These are phyloP conservation scores for Capniomyces stellatus DNA, from an alignment of 371 early-diverging fungal genomes.

Conservation along the genomic window DNA sequence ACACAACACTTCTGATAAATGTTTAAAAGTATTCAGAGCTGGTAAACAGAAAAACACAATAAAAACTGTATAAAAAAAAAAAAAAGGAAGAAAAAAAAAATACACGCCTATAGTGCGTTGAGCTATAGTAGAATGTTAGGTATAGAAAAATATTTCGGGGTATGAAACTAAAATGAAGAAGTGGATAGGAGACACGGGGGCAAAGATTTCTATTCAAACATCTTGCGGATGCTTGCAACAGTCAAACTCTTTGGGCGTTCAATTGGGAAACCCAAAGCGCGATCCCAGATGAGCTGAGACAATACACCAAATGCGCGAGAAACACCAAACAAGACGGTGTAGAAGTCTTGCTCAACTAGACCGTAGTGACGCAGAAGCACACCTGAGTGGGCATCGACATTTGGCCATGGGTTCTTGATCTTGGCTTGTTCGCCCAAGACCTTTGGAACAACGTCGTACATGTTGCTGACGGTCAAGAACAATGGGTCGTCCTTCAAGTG, in stretches of 20 bases:
- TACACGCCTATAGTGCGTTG: too few relatives aligned
- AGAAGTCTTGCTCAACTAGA: constrained; percentile 93
- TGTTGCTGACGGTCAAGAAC: constrained; percentile 87
- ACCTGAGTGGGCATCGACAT: constrained; percentile 97
- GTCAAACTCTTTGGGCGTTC: constrained; percentile 92
- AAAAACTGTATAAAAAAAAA: too few relatives aligned
- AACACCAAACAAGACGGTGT: constrained; percentile 98
- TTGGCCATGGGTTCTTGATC: constrained; percentile 99
- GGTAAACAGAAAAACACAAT: too few relatives aligned
- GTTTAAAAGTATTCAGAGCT: too few relatives aligned
- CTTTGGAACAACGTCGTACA: constrained; percentile 93
- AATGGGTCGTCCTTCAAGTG: constrained; percentile 90
- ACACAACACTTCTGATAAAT: too few relatives aligned
- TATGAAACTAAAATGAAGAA: too few relatives aligned
- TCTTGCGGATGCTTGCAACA: constrained; percentile 67
- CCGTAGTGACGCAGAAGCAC: constrained; percentile 93
- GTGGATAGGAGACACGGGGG: too few relatives aligned
- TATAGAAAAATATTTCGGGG: too few relatives aligned
- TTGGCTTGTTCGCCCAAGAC: constrained; percentile 96
- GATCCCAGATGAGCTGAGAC: constrained; percentile 88
- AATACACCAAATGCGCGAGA: constrained; percentile 92
- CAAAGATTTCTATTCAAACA: constrained; percentile 25
- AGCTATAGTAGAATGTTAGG: too few relatives aligned
- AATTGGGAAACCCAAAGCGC: constrained; percentile 85
- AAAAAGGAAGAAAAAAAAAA: too few relatives aligned